Base-by-base conservation (phyloP, 2,329 filamentous ascomycete genomes). In the Fusarium multiceps region DNA sequence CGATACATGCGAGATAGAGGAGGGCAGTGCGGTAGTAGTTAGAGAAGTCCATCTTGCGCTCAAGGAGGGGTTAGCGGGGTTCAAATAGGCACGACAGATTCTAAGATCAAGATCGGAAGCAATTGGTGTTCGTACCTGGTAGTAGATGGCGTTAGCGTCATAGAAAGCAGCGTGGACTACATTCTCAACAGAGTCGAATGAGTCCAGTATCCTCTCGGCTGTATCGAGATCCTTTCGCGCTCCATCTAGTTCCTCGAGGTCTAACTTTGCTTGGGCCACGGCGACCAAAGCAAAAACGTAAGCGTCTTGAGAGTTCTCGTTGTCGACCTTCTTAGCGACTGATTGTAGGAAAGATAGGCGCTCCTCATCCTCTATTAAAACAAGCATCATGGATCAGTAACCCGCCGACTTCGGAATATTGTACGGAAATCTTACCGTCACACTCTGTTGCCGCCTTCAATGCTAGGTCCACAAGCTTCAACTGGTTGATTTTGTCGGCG, bases 1-100 rank as follows among this genome's bases (percentile, higher is more conserved):
- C 92, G 78, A 99, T 93, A 82, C 96, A 99, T 68, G 96, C 96
- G 60, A 99, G 93, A 84, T 98, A 99, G 74, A 98, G 91, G 53
- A 99, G 92, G 71, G 96, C 94, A 77, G 97, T 99, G 82, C 93
- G 93, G 87, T 99, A 99, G 86, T 97, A 99, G 67, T 92, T 91
- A 69, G 94, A 94, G 79, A 97, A 99, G 82, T 98, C 94, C 81
- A 91, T 88, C 84, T 97, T 94, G 74, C 90, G 80, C 82, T 84
- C 32, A 30, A 45, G 54, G 51, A 30, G 45, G 50, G 51, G 59
- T 72, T 43, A 68, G 66, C 84, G 84, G 90, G 68, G 55, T 50
- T 55, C 45, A 34, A 57, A 32, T 14, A 21, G 45, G 20, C 14
- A 58, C 50, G 20, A 14, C 27, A 21, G 25, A 16, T 30, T 27